Base-by-base conservation (phyloP, 2,329 filamentous ascomycete species). In the Fusarium transvaalense region DNA sequence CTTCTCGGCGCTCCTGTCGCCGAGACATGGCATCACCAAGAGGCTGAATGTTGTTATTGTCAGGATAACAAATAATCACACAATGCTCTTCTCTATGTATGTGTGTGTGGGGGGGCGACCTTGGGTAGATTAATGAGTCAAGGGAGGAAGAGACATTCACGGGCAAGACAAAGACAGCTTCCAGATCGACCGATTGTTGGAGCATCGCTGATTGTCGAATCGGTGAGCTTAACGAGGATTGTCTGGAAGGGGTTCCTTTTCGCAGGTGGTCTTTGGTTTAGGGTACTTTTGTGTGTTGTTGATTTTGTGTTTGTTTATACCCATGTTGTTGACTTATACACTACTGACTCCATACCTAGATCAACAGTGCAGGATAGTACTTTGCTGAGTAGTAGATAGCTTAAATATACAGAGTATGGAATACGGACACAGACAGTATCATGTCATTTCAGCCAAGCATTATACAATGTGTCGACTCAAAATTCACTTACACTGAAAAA, bases 11-110 rank as follows among this genome's bases (percentile, higher is more conserved):
- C 27, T 47, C 31, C 17, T 21, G 27, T 21, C 51, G 34, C 45
- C 43, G 48, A 56, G 43, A 38, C 38, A 64, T 64, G 46, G 29
- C 61, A 37, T 39, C 50, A 63, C 10, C 38, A 15, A 39, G 51
- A 64, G 59, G 38, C 59, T 50, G 34, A 19, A 62, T 63, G 60
- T 34, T 63, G 27, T 45, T 57, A 57, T 63, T 63, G 58, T 63
- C 60, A 50, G 10, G n/a, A 47, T 47, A 19, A 35, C 14, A 23
- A 19, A 27, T 17, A 23, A 29, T 21, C 25, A 37, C 46, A 46
- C 39, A 61, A 55, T 55, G 27, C 25, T 46, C n/a, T 32, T 34
- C 23, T 21, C n/a, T 64, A 34, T 17, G 42, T 39, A 29, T 13
- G 45, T 59, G n/a, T n/a, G n/a, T n/a, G n/a, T n/a, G n/a, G 25